phyloP scores from a whole-genome alignment of 2,329 filamentous ascomycete genomes.

The Penicillium sp. region DNA sequence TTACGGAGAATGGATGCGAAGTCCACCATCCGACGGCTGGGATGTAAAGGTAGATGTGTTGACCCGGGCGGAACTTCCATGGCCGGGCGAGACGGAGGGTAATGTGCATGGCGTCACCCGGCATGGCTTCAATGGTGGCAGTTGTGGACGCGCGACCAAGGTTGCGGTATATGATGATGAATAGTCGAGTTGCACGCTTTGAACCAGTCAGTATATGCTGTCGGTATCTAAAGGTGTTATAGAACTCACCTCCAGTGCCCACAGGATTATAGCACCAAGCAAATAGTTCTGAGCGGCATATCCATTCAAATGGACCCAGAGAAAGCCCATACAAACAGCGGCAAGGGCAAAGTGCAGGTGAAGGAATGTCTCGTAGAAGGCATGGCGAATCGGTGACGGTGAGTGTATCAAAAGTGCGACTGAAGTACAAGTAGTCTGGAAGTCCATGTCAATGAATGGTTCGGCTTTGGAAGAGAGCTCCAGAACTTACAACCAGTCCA shows the following conservation, averaged over 20 bases:
- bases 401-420: conserved; percentile 67
- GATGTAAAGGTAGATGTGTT: conserved; percentile 74
- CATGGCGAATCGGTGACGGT: conserved; percentile 73
- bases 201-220: conserved; percentile 10
- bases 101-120: conserved; percentile 68
- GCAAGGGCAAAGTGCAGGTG: conserved; percentile 79
- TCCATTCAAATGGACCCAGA: conserved; percentile 74
- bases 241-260: conserved; percentile 62
- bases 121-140: conserved; percentile 66
- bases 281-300: conserved; percentile 74
- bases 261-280: conserved; percentile 71
- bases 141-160: conserved; percentile 59
- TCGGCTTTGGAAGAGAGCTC: not conserved
- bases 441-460: conserved; percentile 8
- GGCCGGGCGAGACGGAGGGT: conserved; percentile 69
- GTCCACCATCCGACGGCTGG: conserved; percentile 66
- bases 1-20: conserved; percentile 75
- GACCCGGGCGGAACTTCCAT: conserved; percentile 65
- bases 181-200: conserved; percentile 59
- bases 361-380: conserved; percentile 94
- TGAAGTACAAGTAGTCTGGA: conserved; percentile 54
- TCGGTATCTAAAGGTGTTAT: not conserved
- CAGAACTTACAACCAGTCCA: conserved; percentile 45
- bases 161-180: conserved; percentile 66
- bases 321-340: conserved; percentile 64